Evolutionary conservation across 2,329 filamentous ascomycete genomes (phyloP).

Genomic region (Mariannaea sp.): DNA sequence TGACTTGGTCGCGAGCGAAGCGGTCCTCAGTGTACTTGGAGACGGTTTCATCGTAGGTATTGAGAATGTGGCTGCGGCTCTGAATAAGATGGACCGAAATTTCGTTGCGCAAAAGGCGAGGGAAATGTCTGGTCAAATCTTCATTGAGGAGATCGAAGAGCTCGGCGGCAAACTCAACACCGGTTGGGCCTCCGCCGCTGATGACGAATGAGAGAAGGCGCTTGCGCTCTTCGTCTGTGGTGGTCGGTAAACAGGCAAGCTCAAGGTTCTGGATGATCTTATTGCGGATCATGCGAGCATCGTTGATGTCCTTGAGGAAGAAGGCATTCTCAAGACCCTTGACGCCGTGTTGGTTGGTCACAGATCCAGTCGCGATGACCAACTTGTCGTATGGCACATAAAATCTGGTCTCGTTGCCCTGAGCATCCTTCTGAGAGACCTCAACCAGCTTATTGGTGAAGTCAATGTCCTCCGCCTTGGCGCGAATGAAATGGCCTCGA

Average conservation of each 20-base stretch:
- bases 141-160: constrained; percentile 96
- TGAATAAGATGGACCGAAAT: constrained; percentile 98
- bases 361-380: constrained; percentile 87
- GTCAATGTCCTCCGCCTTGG: constrained; percentile 84
- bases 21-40: constrained; percentile 90
- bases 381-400: constrained; percentile 98
- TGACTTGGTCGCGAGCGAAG: constrained; percentile 88
- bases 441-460: constrained; percentile 92
- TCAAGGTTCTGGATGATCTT: constrained; percentile 89
- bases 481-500: constrained; percentile 87
- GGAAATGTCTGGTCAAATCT: constrained; percentile 82
- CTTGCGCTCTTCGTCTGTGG: constrained; percentile 81
- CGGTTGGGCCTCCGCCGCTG: constrained; percentile 92
- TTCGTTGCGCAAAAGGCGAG: constrained; percentile 89
- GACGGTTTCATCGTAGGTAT: constrained; percentile 95
- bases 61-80: constrained; percentile 90
- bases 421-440: constrained; percentile 71
- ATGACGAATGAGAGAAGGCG: constrained; percentile 94
- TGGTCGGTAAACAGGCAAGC: constrained; percentile 89
- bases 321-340: constrained; percentile 92
- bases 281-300: constrained; percentile 88
- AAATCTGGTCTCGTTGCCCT: constrained; percentile 78
- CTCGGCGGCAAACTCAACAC: constrained; percentile 96
- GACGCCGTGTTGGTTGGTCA: constrained; percentile 93
- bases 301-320: constrained; percentile 93